Evolutionary conservation across 1,284 basidiomycete species (phyloP), one percentile per base, ranked within the genome.

Genomic region (Tranzscheliella williamsii): DNA sequence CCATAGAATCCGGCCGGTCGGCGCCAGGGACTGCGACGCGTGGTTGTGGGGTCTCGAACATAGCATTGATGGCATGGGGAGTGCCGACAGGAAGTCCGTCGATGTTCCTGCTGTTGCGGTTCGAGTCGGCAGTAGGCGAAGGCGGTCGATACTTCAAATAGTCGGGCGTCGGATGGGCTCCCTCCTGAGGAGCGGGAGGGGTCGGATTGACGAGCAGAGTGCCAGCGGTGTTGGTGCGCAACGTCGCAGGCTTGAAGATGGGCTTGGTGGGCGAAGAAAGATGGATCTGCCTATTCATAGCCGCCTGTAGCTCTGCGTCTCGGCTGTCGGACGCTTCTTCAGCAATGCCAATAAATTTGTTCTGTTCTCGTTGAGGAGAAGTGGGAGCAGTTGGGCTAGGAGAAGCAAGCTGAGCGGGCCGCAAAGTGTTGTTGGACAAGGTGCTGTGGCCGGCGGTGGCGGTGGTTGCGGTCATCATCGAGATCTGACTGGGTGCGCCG

Each of bases 171-270:
- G 26, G 29, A 7, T 24, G 41, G 15, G 13, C 16, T 16, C 44
- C 39, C 4, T 32, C 53, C 15, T 55, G 39, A 22, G 32, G 48
- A 20, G 43, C 42, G 11, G 44, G 52, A n/a, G 67, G 69, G 11
- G 66, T 55, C 13, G 54, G 61, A 26, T 61, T 64, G 51, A 72
- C 51, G 30, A 72, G 45, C 20, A 65, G 45, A 2, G 69, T 72
- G 22, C 69, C 69, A 5, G 64, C 67, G 0, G 69, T 72, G 42
- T 72, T 72, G 47, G 53, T 64, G 20, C 69, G 55, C 3, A 65
- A 47, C 12, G 62, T 42, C 1, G 55, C 31, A 24, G 63, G 63
- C 31, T 37, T 47, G 36, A 46, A 50, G 21, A 43, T 35, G 18
- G 64, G 48, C 9, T 27, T 32, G 5, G 31, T 35, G 2, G 42